These are phyloP conservation scores for Psilocybe cyanescens DNA, from an alignment of 768 basidiomycete species.

Conservation along the genomic window DNA sequence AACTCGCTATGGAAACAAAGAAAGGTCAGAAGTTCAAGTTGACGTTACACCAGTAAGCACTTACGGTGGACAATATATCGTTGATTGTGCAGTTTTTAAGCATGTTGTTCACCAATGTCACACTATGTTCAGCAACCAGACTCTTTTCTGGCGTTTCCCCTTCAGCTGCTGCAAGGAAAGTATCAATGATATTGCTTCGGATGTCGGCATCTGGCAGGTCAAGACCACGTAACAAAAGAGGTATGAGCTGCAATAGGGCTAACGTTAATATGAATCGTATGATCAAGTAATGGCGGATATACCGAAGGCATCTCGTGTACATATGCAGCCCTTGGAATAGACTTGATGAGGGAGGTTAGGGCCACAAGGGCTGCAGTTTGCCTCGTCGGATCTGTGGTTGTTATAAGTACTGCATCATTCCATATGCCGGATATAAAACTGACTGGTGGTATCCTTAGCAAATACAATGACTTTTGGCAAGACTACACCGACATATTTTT, in stretches of 20 bases:
- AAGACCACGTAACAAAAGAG: constrained; percentile 84
- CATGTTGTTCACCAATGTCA: constrained; percentile 71
- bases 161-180: constrained; percentile 71
- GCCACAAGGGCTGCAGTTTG: constrained; percentile 82
- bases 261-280: background rate
- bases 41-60: constrained; percentile 15
- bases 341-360: constrained; percentile 77
- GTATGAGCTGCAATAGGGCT: constrained; percentile 68
- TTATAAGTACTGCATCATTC: background rate
- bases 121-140: constrained; percentile 68
- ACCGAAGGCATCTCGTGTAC: constrained; percentile 68
- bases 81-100: constrained; percentile 59
- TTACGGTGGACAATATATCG: constrained; percentile 62
- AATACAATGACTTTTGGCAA: constrained; percentile 78
- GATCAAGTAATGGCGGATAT: constrained; percentile 19
- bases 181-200: constrained; percentile 80
- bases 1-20: constrained; percentile 55
- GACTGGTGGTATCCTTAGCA: constrained; percentile 59
- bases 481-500: constrained; percentile 73
- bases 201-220: constrained; percentile 75
- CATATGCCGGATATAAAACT: constrained; percentile 20
- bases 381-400: constrained; percentile 44
- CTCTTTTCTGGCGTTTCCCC: constrained; percentile 52
- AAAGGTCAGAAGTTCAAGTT: background rate
- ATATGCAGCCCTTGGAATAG: constrained; percentile 79